Percentiles rank a stretch among this genome's conserved stretches.
Evolutionary conservation across 2,329 filamentous ascomycete genomes (phyloP).

Genomic region (Huntiella bhutanensis): DNA sequence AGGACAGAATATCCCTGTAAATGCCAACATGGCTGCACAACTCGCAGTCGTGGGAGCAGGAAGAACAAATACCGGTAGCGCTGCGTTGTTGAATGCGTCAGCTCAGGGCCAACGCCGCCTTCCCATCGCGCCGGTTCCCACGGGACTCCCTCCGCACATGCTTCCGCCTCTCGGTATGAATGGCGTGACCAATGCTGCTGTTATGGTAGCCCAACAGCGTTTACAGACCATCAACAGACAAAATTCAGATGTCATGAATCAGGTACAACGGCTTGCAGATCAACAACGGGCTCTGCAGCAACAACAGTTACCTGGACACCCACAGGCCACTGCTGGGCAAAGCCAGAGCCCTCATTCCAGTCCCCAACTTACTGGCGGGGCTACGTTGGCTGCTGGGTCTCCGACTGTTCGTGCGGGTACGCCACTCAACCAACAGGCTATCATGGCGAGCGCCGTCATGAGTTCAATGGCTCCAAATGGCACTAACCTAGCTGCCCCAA

Average conservation of each 20-base stretch:
- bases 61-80: slow-evolving; percentile 2
- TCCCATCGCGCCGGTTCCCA: slow-evolving; percentile 33
- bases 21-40: slow-evolving; percentile 3
- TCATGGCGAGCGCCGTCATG: slow-evolving; percentile 6
- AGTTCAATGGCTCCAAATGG: slow-evolving; percentile 7
- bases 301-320: slow-evolving; percentile 21
- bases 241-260: slow-evolving; percentile 31
- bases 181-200: slow-evolving; percentile 29
- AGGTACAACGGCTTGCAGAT: slow-evolving; percentile 47
- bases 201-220: slow-evolving; percentile 23
- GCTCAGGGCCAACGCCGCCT: slow-evolving; percentile 32
- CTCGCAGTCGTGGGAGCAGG: neutral
- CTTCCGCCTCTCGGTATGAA: slow-evolving; percentile 36
- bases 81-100: slow-evolving; percentile 15
- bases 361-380: slow-evolving; percentile 25
- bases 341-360: slow-evolving; percentile 19
- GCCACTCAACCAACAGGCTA: slow-evolving; percentile 8
- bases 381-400: slow-evolving; percentile 20
- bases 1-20: neutral
- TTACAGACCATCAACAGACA: slow-evolving; percentile 12
- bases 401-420: slow-evolving; percentile 7
- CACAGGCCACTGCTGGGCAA: slow-evolving; percentile 16
- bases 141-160: slow-evolving; percentile 30
- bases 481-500: slow-evolving; percentile 9
- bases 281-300: slow-evolving; percentile 37